phyloP scores from a whole-genome alignment of 208 protist genomes.

The Crithidia fasciculata region DNA sequence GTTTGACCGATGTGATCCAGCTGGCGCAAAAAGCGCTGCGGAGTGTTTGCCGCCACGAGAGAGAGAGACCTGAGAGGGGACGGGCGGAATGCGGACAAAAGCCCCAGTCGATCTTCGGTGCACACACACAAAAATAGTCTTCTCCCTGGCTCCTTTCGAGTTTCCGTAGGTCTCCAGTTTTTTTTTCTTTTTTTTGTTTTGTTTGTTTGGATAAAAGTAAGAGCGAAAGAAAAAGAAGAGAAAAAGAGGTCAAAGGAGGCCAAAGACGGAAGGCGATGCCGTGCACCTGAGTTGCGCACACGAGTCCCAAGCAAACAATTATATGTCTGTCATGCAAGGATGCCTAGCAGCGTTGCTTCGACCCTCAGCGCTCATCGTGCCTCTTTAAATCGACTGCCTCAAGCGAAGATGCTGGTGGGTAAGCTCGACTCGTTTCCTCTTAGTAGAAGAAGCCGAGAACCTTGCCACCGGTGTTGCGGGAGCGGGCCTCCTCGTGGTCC shows the following conservation, averaged over 20 bases:
- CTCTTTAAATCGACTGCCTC: constrained; percentile 6
- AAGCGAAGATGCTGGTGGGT: constrained; percentile 14
- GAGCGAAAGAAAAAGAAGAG: background rate
- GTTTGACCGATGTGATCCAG: no score
- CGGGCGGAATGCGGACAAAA: no score
- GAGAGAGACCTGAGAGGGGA: no score
- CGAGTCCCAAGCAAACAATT: background rate
- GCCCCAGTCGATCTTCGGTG: no score
- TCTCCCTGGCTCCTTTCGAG: no score
- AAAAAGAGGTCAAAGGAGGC: background rate
- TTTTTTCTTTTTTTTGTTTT: background rate
- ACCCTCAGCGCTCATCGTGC: background rate
- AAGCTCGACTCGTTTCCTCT: background rate
- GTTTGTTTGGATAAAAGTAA: background rate
- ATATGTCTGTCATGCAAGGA: background rate
- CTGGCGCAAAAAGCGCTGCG: no score
- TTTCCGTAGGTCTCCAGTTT: no score
- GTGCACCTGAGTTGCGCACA: background rate
- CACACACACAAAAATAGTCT: no score
- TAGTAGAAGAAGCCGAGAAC: constrained; percentile 96
- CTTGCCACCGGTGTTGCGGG: constrained; percentile 99
- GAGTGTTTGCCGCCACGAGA: no score
- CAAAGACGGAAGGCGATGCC: background rate
- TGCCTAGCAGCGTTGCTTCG: background rate
- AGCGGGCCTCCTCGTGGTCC: constrained; percentile 99